Evolutionary conservation across 495 filamentous ascomycete genomes (phyloP).

Genomic region (Jackrogersella minutella): DNA sequence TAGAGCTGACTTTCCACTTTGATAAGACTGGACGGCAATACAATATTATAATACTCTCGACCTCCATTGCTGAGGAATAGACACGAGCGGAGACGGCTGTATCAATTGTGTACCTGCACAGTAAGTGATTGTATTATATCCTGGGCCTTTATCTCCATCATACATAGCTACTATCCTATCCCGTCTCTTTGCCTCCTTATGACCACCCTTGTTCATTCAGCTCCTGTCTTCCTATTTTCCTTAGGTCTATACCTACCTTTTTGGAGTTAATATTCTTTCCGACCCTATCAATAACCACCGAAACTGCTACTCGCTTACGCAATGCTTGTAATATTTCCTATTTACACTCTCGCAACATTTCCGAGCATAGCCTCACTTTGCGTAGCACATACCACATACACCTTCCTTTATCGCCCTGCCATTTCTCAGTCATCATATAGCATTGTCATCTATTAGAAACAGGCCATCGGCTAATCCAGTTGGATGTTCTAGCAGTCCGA

Average conservation of each 20-base stretch:
- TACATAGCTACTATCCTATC: not conserved
- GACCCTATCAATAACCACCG: conserved; percentile 14
- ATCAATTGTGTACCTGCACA: conserved; percentile 7
- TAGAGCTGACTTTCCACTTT: not conserved
- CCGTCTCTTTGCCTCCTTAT: conserved; percentile 1
- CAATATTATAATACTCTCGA: not conserved
- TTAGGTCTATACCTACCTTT: conserved; percentile 32
- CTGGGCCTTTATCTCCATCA: not conserved
- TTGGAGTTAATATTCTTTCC: conserved; percentile 3
- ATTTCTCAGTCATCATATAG: not conserved
- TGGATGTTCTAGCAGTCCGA: conserved; percentile 21
- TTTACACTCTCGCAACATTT: conserved; percentile 3
- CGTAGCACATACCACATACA: conserved; percentile 32
- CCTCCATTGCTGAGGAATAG: not conserved
- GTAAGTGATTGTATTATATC: conserved; percentile 21
- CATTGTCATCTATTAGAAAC: not conserved
- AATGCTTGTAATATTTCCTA: conserved; percentile 17
- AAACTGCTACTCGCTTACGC: conserved; percentile 27
- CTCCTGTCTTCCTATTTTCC: conserved; percentile 8
- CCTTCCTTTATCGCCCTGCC: conserved; percentile 27
- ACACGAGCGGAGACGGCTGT: not conserved
- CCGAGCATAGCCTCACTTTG: conserved; percentile 34
- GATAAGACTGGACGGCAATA: not conserved
- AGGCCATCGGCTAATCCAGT: conserved; percentile 34
- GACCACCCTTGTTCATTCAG: conserved; percentile 20